Conservation (phyloP, 208 protist genomes). For the Naegleria lovaniensis region DNA sequence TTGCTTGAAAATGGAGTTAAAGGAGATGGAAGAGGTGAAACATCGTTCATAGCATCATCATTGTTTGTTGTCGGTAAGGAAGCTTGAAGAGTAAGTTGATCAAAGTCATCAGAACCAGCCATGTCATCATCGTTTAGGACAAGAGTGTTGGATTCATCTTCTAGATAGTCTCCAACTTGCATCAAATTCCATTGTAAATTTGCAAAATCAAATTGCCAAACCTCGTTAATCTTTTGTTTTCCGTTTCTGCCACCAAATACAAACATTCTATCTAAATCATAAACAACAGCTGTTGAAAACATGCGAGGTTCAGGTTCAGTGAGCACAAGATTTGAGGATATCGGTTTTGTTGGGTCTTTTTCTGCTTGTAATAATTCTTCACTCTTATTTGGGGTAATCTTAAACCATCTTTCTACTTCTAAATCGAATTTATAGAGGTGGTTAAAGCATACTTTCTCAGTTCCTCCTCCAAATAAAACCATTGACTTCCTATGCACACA, state of each 20-base stretch:
- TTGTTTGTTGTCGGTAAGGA: background rate
- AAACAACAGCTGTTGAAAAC: background rate
- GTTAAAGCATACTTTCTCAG: constrained; percentile 20
- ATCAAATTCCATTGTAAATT: background rate
- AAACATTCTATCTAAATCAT: background rate
- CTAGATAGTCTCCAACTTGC: background rate
- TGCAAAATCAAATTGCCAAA: constrained; percentile 16
- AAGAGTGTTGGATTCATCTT: background rate
- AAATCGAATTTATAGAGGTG: background rate
- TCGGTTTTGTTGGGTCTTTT: no score
- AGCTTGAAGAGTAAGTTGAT: background rate
- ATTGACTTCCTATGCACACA: background rate
- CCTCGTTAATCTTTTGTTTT: constrained; percentile 17
- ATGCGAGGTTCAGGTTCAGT: constrained; percentile 10
- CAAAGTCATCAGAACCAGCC: background rate
- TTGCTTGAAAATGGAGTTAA: background rate
- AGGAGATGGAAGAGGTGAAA: background rate
- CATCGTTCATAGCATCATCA: background rate
- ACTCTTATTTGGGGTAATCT: background rate
- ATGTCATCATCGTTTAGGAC: background rate
- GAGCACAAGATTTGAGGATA: background rate
- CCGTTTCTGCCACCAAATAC: constrained; percentile 7
- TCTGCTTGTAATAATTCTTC: background rate
- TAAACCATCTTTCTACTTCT: background rate
- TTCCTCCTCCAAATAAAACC: constrained; percentile 15